These are phyloP conservation scores for Cytospora piceae DNA, from an alignment of 2,329 filamentous ascomycete species.

Conservation along the genomic window DNA sequence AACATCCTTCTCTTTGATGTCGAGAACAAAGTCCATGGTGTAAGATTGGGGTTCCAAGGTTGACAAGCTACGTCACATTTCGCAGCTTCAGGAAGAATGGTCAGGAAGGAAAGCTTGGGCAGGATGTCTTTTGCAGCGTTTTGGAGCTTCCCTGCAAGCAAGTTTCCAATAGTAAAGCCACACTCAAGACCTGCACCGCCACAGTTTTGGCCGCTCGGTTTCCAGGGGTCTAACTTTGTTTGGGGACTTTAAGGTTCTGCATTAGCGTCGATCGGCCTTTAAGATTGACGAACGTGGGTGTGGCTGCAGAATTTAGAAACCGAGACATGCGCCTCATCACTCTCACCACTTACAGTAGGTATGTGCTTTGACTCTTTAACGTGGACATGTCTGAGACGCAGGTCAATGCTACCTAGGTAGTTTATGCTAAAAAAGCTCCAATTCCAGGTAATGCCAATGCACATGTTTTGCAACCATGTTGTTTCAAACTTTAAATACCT, in stretches of 20 bases:
- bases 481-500: too few species aligned
- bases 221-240: constrained; percentile 15
- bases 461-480: too few species aligned
- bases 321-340: neutral
- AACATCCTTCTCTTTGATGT: constrained; percentile 77
- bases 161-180: constrained; percentile 3
- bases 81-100: too few species aligned
- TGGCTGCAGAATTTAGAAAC: neutral
- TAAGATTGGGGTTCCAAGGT: neutral
- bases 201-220: neutral
- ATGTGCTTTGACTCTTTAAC: neutral
- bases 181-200: constrained; percentile 8
- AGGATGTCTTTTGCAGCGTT: neutral
- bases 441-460: too few species aligned
- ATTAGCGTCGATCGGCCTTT: constrained; percentile 30
- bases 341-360: neutral
- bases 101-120: neutral
- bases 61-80: neutral
- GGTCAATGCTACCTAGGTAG: too few species aligned
- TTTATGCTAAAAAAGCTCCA: too few species aligned
- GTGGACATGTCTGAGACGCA: too few species aligned
- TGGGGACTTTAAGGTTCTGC: constrained; percentile 27
- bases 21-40: constrained; percentile 58
- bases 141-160: constrained; percentile 14
- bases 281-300: constrained; percentile 4